These are phyloP conservation scores for Kalanchoe fedtschenkoi DNA, from an alignment of 164 flowering plant species.

Conservation along the genomic window DNA sequence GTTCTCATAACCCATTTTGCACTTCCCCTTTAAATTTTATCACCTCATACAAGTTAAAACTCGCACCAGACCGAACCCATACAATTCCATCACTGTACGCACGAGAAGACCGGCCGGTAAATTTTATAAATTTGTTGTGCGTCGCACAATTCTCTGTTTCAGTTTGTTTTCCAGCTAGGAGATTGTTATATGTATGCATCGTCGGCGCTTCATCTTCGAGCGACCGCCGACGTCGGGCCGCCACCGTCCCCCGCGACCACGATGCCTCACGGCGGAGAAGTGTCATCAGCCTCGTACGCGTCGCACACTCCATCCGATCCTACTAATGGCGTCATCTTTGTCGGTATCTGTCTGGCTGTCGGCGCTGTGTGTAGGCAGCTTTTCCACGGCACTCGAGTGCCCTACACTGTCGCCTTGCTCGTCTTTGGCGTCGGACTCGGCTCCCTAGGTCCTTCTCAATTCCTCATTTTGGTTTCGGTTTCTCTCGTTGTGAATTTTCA, in stretches of 20 bases:
- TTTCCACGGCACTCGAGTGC: slow-evolving; percentile 78
- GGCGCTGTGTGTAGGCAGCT: slow-evolving; percentile 77
- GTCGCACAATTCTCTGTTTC: background rate
- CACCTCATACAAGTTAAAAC: no score
- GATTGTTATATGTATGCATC: no score
- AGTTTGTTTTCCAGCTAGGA: no score
- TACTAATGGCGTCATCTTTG: slow-evolving; percentile 55
- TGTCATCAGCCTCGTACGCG: no score
- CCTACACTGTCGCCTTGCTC: slow-evolving; percentile 87
- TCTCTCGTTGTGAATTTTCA: background rate
- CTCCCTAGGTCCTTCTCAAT: slow-evolving; percentile 44
- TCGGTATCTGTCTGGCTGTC: slow-evolving; percentile 51
- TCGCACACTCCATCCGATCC: slow-evolving; percentile 15
- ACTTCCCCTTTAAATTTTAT: no score
- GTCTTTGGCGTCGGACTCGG: slow-evolving; percentile 77
- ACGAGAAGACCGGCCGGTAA: no score
- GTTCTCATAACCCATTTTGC: no score
- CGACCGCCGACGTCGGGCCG: background rate
- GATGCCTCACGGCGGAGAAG: background rate
- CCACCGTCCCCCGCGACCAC: background rate
- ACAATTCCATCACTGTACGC: no score
- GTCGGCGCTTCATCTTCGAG: background rate
- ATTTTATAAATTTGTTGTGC: no score
- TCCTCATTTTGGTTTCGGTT: background rate
- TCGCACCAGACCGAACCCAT: no score